Evolutionary conservation across 306 rosid genomes (phyloP), one percentile per base, ranked within the genome.

Genomic region (Prinsepia uniflora): DNA sequence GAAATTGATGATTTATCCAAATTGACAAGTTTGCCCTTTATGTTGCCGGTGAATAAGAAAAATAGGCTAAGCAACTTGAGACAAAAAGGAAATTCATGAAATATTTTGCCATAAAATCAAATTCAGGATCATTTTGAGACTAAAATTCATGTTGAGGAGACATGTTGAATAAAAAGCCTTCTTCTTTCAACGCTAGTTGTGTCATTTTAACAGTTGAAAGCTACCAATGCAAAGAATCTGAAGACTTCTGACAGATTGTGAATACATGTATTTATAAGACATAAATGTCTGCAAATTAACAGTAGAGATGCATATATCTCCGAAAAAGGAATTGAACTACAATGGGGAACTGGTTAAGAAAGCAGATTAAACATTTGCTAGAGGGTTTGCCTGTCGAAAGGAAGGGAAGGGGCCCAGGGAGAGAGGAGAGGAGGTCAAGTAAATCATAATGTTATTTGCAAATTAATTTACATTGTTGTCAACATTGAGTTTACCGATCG

Each of bases 401-500:
- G 40, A 43, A 18, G 11, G 54, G 19, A 19, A 19, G 15, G 70
- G 30, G 30, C 30, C 30, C 30, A 24, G 30, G 30, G 36, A 14
- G 69, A 11, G 55, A 11, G 42, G 55, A 11, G 42, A 65, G 70
- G 58, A 50, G 53, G 64, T 70, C 53, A 17, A 44, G 78, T 45
- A 75, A 81, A 81, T 82, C 70, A 67, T 57, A 75, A 74, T 58
- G 72, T 46, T 30, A 72, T 80, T 50, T 69, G 72, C 72, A 71
- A 50, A 60, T 12, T 58, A 73, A 68, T 72, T 34, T 58, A 75
- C 75, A 80, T 49, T 70, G 68, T 59, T 55, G 68, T 75, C 65
- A 79, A 34, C 67, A 57, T 44, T 58, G 47, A 7, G 76, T 81
- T 87, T 74, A 87, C 72, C 92, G 83, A 59, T 94, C 99, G 30